Base-by-base conservation (phyloP, 805 yeast genomes). In the Scheffersomyces lignosus region DNA sequence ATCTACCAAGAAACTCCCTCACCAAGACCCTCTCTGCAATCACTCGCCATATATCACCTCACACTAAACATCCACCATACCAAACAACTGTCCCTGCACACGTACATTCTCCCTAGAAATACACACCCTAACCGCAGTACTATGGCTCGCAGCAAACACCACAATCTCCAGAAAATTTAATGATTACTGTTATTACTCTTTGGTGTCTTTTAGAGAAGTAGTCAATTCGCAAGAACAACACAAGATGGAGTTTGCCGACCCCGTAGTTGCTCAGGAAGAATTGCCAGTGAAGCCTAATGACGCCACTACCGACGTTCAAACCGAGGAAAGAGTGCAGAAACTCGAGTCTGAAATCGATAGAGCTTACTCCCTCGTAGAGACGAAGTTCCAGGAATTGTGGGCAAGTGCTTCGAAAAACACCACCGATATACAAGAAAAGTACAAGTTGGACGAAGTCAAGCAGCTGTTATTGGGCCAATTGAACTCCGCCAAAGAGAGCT, bases 311-410 rank as follows among this genome's bases (percentile, higher is more conserved):
- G 62, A 56, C 31, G 24, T 20, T 20, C 24, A 20, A 10, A 79
- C 87, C 0, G 83, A 81, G 34, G 66, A 73, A 44, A 69, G 70
- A 1, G 76, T 78, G 35, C 60, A 62, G 15, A 68, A 72, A 46
- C 50, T 81, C 15, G 87, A 80, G 46, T 62, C 62, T 29, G 80
- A 75, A 29, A 70, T 83, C 17, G 80, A 77, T 39, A 58, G 66
- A 15, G 72, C 76, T 3, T 78, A 76, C 56, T 43, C 62, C 3
- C 54, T 60, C 24, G 57, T 80, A 13, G 82, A 78, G 42, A 81
- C 89, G 5, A 59, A 52, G 38, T 58, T 68, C 34, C 43, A 57
- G 22, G 47, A 46, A 13, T 48, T 68, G 16, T 66, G 73, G 73
- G 31, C 35, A 12, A 52, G 39, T 27, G 67, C 71, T 12, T 49